These are phyloP conservation scores for Aspergillus texensis DNA, from an alignment of 2,329 filamentous ascomycete species.

Conservation along the genomic window DNA sequence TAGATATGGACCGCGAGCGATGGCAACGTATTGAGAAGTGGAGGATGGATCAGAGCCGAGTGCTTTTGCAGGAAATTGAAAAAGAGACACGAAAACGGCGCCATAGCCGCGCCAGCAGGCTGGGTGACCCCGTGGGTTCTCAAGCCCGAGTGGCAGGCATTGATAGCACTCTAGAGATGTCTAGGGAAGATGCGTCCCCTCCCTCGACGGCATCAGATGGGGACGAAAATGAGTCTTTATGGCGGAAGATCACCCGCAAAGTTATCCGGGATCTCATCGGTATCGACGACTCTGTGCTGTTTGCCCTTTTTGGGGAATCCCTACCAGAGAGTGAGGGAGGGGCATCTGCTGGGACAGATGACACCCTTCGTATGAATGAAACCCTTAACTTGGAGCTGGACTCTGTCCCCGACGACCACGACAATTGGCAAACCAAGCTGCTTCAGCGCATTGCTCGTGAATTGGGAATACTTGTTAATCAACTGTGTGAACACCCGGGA, in stretches of 20 bases:
- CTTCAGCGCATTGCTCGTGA: slow-evolving; percentile 85
- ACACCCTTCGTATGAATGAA: slow-evolving; percentile 37
- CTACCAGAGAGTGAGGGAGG: slow-evolving; percentile 52
- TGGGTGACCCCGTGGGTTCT: slow-evolving; percentile 18
- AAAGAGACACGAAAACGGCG: slow-evolving; percentile 74
- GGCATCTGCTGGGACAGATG: slow-evolving; percentile 31
- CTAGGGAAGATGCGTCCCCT: slow-evolving; percentile 55
- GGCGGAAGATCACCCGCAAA: slow-evolving; percentile 78
- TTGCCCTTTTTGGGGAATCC: slow-evolving; percentile 82
- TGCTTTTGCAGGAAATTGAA: slow-evolving; percentile 85
- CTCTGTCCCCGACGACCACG: slow-evolving; percentile 28
- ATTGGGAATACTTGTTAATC: slow-evolving; percentile 79
- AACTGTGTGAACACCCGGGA: slow-evolving; percentile 82
- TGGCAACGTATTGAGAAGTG: slow-evolving; percentile 86
- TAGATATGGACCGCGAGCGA: slow-evolving; percentile 69
- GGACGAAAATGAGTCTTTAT: slow-evolving; percentile 67
- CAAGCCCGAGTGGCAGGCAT: slow-evolving; percentile 23
- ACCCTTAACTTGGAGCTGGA: slow-evolving; percentile 34
- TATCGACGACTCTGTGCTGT: slow-evolving; percentile 81
- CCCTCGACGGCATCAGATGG: slow-evolving; percentile 38
- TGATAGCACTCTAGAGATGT: slow-evolving; percentile 48
- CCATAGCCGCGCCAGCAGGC: slow-evolving; percentile 30
- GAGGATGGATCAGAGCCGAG: slow-evolving; percentile 86
- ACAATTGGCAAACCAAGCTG: slow-evolving; percentile 63
- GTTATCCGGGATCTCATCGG: slow-evolving; percentile 89